Conservation (phyloP, 140 eudicot species). For the Bidens hawaiensis region DNA sequence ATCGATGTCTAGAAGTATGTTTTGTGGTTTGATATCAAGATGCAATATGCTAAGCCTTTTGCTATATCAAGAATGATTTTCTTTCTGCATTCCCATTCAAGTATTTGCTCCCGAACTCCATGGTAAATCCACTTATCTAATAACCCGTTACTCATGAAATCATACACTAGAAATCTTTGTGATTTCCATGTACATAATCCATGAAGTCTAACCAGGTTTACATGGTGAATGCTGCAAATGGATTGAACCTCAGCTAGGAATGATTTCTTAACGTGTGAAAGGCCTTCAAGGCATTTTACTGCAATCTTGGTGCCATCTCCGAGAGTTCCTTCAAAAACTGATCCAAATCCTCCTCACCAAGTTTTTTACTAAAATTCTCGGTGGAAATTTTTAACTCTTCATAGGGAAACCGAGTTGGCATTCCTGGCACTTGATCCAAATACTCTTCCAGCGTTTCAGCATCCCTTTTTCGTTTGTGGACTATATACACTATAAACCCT, state of each 20-base stretch:
- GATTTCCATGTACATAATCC: slow-evolving; percentile 24
- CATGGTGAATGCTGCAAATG: slow-evolving; percentile 36
- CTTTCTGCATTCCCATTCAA: slow-evolving; percentile 24
- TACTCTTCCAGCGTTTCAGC: slow-evolving; percentile 20
- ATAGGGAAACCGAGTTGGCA: slow-evolving; percentile 7
- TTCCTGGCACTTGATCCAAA: slow-evolving; percentile 7
- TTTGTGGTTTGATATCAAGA: too few species aligned
- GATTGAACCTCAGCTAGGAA: slow-evolving; percentile 27
- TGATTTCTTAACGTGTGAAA: slow-evolving; percentile 8
- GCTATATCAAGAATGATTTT: too few species aligned
- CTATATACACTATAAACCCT: neutral
- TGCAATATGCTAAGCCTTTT: too few species aligned
- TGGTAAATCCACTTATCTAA: slow-evolving; percentile 32
- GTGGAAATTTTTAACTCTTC: slow-evolving; percentile 16
- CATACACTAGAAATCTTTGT: too few species aligned
- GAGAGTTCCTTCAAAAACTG: slow-evolving; percentile 16
- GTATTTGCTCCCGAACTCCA: neutral
- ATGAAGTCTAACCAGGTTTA: slow-evolving; percentile 25
- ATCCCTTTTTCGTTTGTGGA: too few species aligned
- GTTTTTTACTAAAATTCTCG: slow-evolving; percentile 4
- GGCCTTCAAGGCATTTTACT: slow-evolving; percentile 8
- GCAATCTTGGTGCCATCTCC: slow-evolving; percentile 27
- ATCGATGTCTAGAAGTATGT: slow-evolving; percentile 22
- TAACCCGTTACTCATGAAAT: slow-evolving; percentile 32
- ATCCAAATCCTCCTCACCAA: slow-evolving; percentile 30